Conservation (phyloP, 495 filamentous ascomycete species). For the Elaphomyces granulatus region DNA sequence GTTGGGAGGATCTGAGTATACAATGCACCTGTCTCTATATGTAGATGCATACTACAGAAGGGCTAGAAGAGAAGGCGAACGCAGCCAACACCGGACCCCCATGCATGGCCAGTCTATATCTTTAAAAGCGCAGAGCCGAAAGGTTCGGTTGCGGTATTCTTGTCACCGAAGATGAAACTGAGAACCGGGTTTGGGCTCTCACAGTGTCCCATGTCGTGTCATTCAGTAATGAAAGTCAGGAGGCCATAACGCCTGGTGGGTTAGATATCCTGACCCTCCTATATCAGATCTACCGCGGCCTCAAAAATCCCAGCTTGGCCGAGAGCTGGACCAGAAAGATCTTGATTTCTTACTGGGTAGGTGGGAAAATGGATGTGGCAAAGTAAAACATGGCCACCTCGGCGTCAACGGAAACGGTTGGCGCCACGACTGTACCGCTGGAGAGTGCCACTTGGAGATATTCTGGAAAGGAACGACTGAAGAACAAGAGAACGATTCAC, state of each 20-base stretch:
- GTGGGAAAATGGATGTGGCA: not conserved
- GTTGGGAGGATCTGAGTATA: not conserved
- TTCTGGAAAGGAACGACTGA: no score
- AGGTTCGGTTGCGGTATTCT: conserved; percentile 2
- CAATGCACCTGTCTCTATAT: conserved; percentile 1
- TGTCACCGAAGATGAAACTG: not conserved
- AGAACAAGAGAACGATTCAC: no score
- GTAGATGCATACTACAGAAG: not conserved
- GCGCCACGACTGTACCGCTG: not conserved
- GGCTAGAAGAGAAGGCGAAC: no score
- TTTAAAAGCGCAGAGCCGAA: not conserved
- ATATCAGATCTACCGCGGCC: no score
- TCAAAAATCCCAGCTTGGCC: no score
- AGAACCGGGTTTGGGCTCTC: not conserved
- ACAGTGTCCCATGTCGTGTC: not conserved
- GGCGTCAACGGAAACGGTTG: not conserved
- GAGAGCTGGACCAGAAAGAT: not conserved
- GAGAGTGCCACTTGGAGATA: no score
- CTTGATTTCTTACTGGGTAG: not conserved
- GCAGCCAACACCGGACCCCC: no score
- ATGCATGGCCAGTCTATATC: no score
- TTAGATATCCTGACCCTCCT: no score
- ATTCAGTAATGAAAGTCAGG: not conserved
- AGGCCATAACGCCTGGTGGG: conserved; percentile 1
- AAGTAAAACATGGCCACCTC: not conserved